Evolutionary conservation across 768 basidiomycete species (phyloP), one percentile per base, ranked within the genome.

Genomic region (Tubosaeta sp.): DNA sequence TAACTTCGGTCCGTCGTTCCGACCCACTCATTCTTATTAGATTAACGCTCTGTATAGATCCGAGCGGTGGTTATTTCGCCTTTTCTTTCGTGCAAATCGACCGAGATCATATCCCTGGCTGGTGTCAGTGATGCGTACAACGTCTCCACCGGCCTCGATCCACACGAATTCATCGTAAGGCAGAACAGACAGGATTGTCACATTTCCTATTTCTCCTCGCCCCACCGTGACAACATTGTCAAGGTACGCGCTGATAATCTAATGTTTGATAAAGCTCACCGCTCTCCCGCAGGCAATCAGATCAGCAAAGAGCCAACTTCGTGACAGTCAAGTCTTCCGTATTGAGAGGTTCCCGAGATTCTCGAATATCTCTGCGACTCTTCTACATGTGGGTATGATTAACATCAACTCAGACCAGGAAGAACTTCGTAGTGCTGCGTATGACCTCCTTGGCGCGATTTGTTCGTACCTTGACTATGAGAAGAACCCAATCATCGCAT

Each of bases 41-140:
- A 12, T 44, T 56, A 26, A 63, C 57, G 17, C 57, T 48, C 22
- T 25, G 37, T 45, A 25, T 58, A 88, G 83, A 76, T 81, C 57
- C 88, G 86, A 62, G 81, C 89, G n/a, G 78, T 81, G 59, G 74
- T 81, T 8, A 80, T 94, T 41, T 86, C 85, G 5, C 80, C 86
- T 2, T 72, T 74, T 0, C 69, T 91, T 46, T 77, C 83, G 10
- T 88, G 88, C 70, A 83, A 83, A 70, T 83, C 88, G 3, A 88
- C 86, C 1, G 93, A 97, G 60, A 82, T 95, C 49, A 84, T 95
- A 49, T 78, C 82, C 6, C 70, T 94, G 25, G 71, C 79, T 4
- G 92, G 95, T 53, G 80, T 97, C 56, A 91, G 90, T 69, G 93
- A 97, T 59, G 81, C 91, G 1, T 88, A 91, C 69, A 88, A 87